phyloP scores from a whole-genome alignment of 2,329 filamentous ascomycete genomes.

The Aspergillus versicolor region DNA sequence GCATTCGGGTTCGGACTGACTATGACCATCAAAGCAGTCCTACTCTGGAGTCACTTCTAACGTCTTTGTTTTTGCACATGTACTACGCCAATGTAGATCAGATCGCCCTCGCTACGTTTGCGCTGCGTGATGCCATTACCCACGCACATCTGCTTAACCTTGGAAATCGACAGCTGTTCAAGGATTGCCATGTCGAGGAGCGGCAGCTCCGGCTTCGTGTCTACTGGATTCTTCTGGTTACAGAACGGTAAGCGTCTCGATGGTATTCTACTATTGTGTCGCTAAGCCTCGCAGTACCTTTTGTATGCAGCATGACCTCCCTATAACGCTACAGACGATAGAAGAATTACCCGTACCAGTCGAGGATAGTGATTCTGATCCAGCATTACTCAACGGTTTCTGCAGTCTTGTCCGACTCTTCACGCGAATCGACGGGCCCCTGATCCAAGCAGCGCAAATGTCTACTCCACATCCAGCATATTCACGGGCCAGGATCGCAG shows the following conservation, averaged over 20 bases:
- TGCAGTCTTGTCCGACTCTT: slow-evolving; percentile 7
- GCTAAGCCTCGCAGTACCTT: slow-evolving; percentile 6
- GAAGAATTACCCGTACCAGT: slow-evolving; percentile 1
- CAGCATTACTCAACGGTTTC: slow-evolving; percentile 4
- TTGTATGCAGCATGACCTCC: slow-evolving; percentile 11
- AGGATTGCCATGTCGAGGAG: not conserved
- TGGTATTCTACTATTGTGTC: not conserved
- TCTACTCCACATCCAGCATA: not conserved
- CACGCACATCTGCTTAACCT: slow-evolving; percentile 6
- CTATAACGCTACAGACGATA: slow-evolving; percentile 10
- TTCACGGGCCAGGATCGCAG: slow-evolving; percentile 1
- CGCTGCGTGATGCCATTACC: slow-evolving; percentile 9
- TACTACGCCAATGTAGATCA: slow-evolving; percentile 12
- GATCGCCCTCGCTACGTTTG: slow-evolving; percentile 8
- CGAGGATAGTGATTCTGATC: slow-evolving; percentile 2
- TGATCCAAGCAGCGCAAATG: slow-evolving; percentile 1
- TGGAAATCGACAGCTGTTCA: not conserved
- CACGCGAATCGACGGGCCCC: slow-evolving; percentile 8
- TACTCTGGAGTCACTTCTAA: slow-evolving; percentile 9
- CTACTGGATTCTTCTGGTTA: slow-evolving; percentile 10
- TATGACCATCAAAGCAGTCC: not conserved
- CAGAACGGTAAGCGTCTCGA: slow-evolving; percentile 5
- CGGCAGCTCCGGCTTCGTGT: slow-evolving; percentile 3
- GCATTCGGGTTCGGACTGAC: not conserved
- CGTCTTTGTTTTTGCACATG: slow-evolving; percentile 10